Conservation (phyloP, 1,284 basidiomycete genomes). For the Gomphus sp. region DNA sequence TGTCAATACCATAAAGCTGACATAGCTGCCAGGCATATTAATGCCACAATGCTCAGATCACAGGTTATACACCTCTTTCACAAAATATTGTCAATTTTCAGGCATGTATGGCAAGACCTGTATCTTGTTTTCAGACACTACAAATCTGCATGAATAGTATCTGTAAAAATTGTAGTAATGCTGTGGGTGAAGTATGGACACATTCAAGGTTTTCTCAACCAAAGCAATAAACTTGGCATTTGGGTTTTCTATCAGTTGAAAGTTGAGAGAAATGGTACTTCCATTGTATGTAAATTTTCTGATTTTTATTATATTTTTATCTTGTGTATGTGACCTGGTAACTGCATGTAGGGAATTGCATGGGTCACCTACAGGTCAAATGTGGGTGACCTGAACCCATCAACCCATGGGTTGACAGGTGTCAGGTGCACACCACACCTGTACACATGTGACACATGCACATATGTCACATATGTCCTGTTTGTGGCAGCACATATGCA, state of each 20-base stretch:
- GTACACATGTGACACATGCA: too few relatives aligned
- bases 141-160: conserved; percentile 38
- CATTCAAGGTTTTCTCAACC: conserved; percentile 73
- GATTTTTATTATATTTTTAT: too few relatives aligned
- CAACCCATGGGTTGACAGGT: too few relatives aligned
- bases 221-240: conserved; percentile 59
- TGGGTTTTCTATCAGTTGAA: conserved; percentile 28
- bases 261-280: too few relatives aligned
- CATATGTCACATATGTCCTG: too few relatives aligned
- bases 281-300: too few relatives aligned
- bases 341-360: too few relatives aligned
- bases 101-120: conserved; percentile 81
- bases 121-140: conserved; percentile 55
- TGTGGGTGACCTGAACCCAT: too few relatives aligned
- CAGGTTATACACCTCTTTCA: conserved; percentile 48
- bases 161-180: not conserved
- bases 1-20: conserved; percentile 69
- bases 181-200: conserved; percentile 36
- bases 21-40: conserved; percentile 41
- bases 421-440: too few relatives aligned
- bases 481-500: too few relatives aligned
- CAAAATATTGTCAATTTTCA: conserved; percentile 66
- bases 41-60: not conserved
- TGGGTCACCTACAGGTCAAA: too few relatives aligned
- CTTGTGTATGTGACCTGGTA: too few relatives aligned